Conservation (phyloP, 352 stramenopile species). For the Pythium pectinolyticum region DNA sequence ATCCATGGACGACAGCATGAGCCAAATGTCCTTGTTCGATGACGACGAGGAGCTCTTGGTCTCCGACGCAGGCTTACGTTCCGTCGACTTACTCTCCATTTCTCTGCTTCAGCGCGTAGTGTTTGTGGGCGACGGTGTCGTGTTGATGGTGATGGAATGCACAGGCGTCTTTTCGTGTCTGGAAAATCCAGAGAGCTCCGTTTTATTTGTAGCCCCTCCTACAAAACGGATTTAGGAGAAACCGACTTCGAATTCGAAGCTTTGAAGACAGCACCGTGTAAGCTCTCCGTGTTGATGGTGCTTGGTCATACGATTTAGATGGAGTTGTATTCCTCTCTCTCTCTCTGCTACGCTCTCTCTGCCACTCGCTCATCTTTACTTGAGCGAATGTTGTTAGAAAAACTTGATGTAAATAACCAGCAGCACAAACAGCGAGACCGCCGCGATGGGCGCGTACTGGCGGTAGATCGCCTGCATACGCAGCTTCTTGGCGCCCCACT, state of each 20-base stretch:
- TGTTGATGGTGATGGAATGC: background rate
- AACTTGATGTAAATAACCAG: constrained; percentile 92
- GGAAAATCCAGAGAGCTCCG: constrained; percentile 1
- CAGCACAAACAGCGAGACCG: constrained; percentile 79
- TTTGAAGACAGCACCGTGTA: no score
- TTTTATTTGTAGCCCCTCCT: constrained; percentile 2
- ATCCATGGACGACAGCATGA: constrained; percentile 58
- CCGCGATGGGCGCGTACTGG: constrained; percentile 83
- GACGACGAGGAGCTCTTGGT: constrained; percentile 24
- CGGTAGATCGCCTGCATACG: constrained; percentile 88
- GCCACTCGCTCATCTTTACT: background rate
- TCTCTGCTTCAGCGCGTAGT: no score
- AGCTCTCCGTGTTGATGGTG: no score
- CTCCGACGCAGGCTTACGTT: constrained; percentile 14
- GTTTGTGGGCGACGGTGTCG: background rate
- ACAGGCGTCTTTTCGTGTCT: constrained; percentile 1
- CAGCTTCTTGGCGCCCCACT: constrained; percentile 96
- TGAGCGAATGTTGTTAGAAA: constrained; percentile 46
- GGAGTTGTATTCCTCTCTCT: no score
- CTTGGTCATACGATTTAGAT: no score
- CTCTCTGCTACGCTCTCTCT: background rate
- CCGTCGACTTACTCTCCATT: constrained; percentile 23
- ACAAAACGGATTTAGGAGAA: constrained; percentile 1
- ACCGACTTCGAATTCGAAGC: no score
- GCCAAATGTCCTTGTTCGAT: constrained; percentile 71